phyloP scores from a whole-genome alignment of 495 filamentous ascomycete species.

The Umbilicaria muhlenbergii region DNA sequence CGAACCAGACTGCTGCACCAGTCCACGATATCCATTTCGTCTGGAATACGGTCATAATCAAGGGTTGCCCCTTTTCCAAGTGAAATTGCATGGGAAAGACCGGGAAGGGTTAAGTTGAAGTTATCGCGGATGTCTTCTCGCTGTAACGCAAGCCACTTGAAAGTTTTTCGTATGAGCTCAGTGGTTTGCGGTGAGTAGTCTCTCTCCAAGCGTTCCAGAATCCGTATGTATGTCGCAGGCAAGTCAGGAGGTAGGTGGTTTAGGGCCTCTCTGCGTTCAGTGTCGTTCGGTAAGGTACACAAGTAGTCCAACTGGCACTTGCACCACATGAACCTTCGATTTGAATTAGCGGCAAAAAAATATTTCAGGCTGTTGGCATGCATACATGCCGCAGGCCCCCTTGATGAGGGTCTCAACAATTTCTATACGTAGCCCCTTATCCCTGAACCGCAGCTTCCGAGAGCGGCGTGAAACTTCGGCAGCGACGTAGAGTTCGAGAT shows the following conservation, averaged over 20 bases:
- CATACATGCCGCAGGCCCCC: background rate
- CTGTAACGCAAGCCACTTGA: slow-evolving; percentile 1
- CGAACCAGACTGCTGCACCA: slow-evolving; percentile 1
- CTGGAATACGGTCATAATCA: background rate
- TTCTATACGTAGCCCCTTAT: background rate
- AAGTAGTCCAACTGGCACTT: slow-evolving; percentile 1
- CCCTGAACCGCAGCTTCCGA: background rate
- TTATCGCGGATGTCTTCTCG: background rate
- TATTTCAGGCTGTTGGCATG: background rate
- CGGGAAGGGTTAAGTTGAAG: background rate
- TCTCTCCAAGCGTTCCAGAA: slow-evolving; percentile 1
- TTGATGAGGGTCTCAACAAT: background rate
- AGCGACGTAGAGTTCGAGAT: slow-evolving; percentile 1
- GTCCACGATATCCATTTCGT: background rate
- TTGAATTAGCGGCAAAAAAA: background rate
- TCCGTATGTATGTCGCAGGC: slow-evolving; percentile 1
- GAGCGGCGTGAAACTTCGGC: background rate
- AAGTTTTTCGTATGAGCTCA: background rate
- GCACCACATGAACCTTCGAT: slow-evolving; percentile 1
- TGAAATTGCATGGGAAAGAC: background rate
- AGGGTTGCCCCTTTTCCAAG: background rate
- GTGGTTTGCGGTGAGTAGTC: background rate
- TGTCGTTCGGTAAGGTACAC: slow-evolving; percentile 1
- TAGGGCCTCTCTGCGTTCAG: background rate
- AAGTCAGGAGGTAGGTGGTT: slow-evolving; percentile 1